Evolutionary conservation across 2,329 filamentous ascomycete genomes (phyloP), one percentile per base, ranked within the genome.

Genomic region (Aspergillus unguis): DNA sequence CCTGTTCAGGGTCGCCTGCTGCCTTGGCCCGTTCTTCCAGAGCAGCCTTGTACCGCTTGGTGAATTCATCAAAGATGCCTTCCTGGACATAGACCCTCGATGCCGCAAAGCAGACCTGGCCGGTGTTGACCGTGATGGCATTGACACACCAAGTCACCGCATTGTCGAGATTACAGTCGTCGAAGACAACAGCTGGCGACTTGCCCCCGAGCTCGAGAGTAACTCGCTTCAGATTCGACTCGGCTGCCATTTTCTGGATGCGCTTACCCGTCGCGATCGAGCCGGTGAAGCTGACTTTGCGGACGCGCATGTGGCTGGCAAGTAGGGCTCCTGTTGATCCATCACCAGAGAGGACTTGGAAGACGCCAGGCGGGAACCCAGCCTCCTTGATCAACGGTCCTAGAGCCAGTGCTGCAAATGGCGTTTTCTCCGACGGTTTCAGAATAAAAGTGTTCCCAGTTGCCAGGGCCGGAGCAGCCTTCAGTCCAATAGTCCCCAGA

Each of bases 391-490:
- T 77, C 9, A 84, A 66, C 36, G 61, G 44, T 0, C 60, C 79
- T 6, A 84, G 62, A 1, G 75, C 71, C 6, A 80, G 69, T 0
- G 78, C 78, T 2, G 77, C 61, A 0, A 71, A 77, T 5, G 83
- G 77, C 0, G 81, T 80, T 2, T 78, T 78, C 65, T 88, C 85
- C 1, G 85, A 84, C 1, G 83, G 82, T 8, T 88, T 89, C 33
- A 81, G 75, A 11, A 91, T 77, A 78, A 90, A 85, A 1, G 83
- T 81, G 65, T 85, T 88, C 1, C 85, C 85, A 1, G 83, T 82
- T 1, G 84, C 85, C 44, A 47, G 43, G 2, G 49, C 44, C 54
- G 48, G 54, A 38, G 48, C 53, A 50, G 48, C 54, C 49, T 48
- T 57, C 10, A 53, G 17, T 6, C 47, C 51, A 8, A 46, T 23